Conservation (phyloP, 257 asterid genomes). For the Galeopsis tetrahit region DNA sequence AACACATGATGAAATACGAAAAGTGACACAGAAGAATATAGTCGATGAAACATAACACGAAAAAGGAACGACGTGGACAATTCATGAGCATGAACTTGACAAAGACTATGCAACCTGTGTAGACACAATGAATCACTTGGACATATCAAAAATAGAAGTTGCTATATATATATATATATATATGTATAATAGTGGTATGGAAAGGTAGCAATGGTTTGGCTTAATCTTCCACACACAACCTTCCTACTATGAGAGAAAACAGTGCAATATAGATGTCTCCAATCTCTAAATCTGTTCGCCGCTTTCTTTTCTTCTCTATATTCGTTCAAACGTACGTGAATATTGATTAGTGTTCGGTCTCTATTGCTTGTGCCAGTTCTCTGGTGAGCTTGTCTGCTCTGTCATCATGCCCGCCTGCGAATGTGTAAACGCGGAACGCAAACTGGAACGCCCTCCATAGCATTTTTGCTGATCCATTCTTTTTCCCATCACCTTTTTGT, state of each 20-base stretch:
- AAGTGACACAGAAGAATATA: too few relatives aligned
- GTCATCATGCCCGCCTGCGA: conserved; percentile 93
- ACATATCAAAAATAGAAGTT: neutral
- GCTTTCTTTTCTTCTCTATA: neutral
- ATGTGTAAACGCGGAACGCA: conserved; percentile 78
- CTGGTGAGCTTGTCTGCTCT: conserved; percentile 78
- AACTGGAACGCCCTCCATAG: conserved; percentile 93
- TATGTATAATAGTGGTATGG: conserved; percentile 19
- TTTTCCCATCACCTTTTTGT: conserved; percentile 40
- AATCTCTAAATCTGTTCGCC: conserved; percentile 21
- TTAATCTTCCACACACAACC: conserved; percentile 30
- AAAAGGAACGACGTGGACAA: neutral
- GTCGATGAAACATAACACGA: neutral
- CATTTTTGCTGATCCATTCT: conserved; percentile 57
- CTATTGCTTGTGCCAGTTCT: conserved; percentile 81
- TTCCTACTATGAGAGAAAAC: conserved; percentile 25
- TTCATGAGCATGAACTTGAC: neutral
- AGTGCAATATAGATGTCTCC: conserved; percentile 27
- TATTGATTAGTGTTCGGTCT: conserved; percentile 48
- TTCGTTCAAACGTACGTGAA: neutral
- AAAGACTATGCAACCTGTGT: conserved; percentile 20
- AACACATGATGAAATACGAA: too few relatives aligned
- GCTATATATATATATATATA: neutral
- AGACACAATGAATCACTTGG: neutral
- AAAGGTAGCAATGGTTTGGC: conserved; percentile 33